Base-by-base conservation (phyloP, 2,329 filamentous ascomycete species). In the Xylaria multiplex region DNA sequence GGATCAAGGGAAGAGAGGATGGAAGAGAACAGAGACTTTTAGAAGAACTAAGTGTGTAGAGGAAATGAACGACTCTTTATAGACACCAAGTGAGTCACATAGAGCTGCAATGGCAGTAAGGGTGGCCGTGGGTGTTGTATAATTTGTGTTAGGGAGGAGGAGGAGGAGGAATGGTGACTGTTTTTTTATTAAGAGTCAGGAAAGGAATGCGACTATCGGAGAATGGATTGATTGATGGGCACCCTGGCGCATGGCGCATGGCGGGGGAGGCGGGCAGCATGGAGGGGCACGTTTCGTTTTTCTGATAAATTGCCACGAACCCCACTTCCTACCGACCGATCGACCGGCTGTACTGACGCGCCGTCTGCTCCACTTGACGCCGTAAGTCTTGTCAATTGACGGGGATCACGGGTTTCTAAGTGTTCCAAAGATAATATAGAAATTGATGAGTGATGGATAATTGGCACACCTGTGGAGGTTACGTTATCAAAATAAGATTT, bases 221-320 rank as follows among this genome's bases (percentile, higher is more conserved):
- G 56, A 52, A 40, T 40, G 35, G 49, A 35, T 19, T 13, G 37
- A 40, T 27, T 22, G 27, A 40, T 37, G 40, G 22, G 30, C 16
- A 24, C 35, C 32, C 30, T 30, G 48, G 49, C 30, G 27, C 27
- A 5, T 19, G 16, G 6, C 19, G 13, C 19, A 48, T 48, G 45
- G 45, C 19, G n/a, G n/a, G 45, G 45, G 19, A 7, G 43, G 19
- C 4, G n/a, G 43, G 43, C 27, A 27, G 19, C 5, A 64, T 66
- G 53, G 65, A 65, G 65, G 65, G 65, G 65, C 65, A 64, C 50
- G n/a, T 52, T 65, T 35, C 19, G 37, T 45, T 62, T 61, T 61
- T 67, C 42, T 61, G 60, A 57, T 48, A 53, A 53, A 56, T 67
- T 58, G 65, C 65, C 58, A 65, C 57, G 52, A 64, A 64, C 55